These are phyloP conservation scores for Fusarium denticulatum DNA, from an alignment of 2,329 filamentous ascomycete genomes.

Conservation along the genomic window DNA sequence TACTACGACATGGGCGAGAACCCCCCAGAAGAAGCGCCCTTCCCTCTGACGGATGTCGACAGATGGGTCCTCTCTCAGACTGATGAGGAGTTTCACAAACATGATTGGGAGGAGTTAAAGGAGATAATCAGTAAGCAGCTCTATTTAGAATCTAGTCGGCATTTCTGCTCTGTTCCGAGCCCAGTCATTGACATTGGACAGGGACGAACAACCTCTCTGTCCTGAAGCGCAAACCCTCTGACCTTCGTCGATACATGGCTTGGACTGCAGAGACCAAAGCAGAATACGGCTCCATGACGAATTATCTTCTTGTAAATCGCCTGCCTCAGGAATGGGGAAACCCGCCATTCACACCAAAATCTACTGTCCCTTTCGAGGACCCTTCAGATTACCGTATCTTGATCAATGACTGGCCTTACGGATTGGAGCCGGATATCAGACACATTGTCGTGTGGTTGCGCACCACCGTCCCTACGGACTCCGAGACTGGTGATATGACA, in stretches of 20 bases:
- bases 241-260: conserved; percentile 80
- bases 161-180: not conserved
- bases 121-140: conserved; percentile 68
- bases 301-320: conserved; percentile 79
- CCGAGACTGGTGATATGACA: conserved; percentile 77
- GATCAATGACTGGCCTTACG: conserved; percentile 95
- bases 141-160: not conserved
- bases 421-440: conserved; percentile 70
- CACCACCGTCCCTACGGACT: conserved; percentile 78
- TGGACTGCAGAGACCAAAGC: conserved; percentile 77
- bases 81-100: conserved; percentile 75
- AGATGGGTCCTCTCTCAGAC: conserved; percentile 67
- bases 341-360: conserved; percentile 65
- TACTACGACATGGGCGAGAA: conserved; percentile 53
- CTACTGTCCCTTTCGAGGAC: conserved; percentile 61
- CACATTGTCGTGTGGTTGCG: conserved; percentile 95
- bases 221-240: conserved; percentile 83
- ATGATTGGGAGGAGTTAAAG: conserved; percentile 79
- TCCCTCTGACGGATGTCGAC: conserved; percentile 69
- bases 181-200: conserved; percentile 42
- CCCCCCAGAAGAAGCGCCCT: conserved; percentile 57
- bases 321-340: conserved; percentile 73
- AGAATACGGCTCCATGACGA: conserved; percentile 81
- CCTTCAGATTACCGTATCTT: conserved; percentile 74
- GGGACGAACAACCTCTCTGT: conserved; percentile 71